Base-by-base conservation (phyloP, 495 filamentous ascomycete genomes). In the Pyronema domesticum region DNA sequence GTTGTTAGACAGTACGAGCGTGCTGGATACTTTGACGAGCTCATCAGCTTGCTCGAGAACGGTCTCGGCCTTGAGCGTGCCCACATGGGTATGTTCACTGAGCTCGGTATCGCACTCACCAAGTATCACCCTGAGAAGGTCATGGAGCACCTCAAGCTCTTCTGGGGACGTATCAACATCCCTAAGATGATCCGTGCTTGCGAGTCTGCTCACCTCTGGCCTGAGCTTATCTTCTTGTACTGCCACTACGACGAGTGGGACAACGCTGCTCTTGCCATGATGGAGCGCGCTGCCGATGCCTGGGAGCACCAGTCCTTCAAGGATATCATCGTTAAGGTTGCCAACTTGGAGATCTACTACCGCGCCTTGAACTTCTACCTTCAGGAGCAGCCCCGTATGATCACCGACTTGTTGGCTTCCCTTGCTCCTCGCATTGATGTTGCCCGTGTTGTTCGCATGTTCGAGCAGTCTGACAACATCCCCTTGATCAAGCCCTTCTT, bases 281-380 rank as follows among this genome's bases (percentile, higher is more conserved):
- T 99, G 87, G 93, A 99, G 76, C 86, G 91, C 61, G 85, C 93
- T 37, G 82, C 94, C 51, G 89, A 96, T 71, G 85, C 93, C 3
- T 99, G 93, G 93, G 93, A 99, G 69, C 93, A 99, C 72, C 91
- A 96, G 70, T 93, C 89, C 33, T 96, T 99, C 81, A 96, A 96
- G 78, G 93, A 96, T 68, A 95, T 95, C 57, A 76, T 95, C 55
- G 81, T 94, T 72, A 96, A 96, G 78, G 89, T 95, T 57, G 86
- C 91, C 61, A 99, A 99, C 71, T 69, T 96, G 64, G 93, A 99
- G 70, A 96, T 99, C 67, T 96, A 95, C 72, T 99, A 99, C 75
- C 85, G 89, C 35, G 84, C 88, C 30, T 77, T 99, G 60, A 95
- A 89, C 75, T 96, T 95, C 74, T 99, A 99, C 71, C 78, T 95